Conservation (phyloP, 2,329 filamentous ascomycete genomes). For the Phaeophleospora eucalypticola region DNA sequence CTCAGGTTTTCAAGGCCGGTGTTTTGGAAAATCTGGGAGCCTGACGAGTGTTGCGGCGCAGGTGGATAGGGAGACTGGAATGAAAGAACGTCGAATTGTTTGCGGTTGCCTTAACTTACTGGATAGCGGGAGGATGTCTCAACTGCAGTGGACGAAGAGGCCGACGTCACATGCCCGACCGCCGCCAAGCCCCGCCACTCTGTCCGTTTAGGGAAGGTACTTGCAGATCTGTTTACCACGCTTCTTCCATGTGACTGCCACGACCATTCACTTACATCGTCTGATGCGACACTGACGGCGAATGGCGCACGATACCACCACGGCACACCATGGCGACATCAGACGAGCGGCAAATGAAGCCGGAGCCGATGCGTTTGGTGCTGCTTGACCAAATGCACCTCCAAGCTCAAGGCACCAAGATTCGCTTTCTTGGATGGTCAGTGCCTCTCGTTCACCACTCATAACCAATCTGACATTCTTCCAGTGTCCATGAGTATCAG, state of each 20-base stretch:
- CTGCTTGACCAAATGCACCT: conserved; percentile 42
- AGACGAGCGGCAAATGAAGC: conserved; percentile 31
- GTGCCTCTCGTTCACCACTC: conserved; percentile 29
- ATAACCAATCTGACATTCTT: conserved; percentile 6
- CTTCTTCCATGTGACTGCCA: conserved; percentile 4
- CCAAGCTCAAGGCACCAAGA: conserved; percentile 60
- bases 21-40: not conserved
- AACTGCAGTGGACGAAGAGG: too few species aligned
- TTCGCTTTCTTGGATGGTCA: conserved; percentile 90
- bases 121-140: not conserved
- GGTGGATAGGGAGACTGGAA: not conserved
- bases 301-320: too few species aligned
- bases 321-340: conserved; percentile 12
- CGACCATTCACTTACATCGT: not conserved
- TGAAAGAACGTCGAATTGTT: not conserved
- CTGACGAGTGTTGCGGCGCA: not conserved
- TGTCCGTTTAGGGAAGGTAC: not conserved
- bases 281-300: too few species aligned
- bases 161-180: too few species aligned
- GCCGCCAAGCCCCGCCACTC: too few species aligned
- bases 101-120: conserved; percentile 1
- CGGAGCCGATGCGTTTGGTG: conserved; percentile 55
- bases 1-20: not conserved
- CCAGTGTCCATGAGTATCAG: conserved; percentile 58
- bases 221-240: not conserved